phyloP scores from a whole-genome alignment of 257 asterid genomes.

The Linderniella brevidens region DNA sequence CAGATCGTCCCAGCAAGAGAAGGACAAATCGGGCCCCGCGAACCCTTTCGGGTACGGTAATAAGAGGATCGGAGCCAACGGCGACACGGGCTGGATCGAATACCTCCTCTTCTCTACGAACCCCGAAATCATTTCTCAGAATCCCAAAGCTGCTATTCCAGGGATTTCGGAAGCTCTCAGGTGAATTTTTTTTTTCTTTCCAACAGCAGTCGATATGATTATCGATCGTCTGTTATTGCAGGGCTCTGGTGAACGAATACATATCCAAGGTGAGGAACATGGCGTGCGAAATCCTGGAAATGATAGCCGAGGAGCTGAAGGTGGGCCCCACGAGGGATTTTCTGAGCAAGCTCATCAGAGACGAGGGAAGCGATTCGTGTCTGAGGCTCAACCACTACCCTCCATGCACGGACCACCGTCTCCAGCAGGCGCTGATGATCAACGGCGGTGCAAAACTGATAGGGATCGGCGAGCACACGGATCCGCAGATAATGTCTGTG shows the following conservation, averaged over 20 bases:
- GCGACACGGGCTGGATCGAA: conserved; percentile 45
- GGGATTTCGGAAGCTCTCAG: conserved; percentile 16
- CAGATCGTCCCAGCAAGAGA: conserved; percentile 14
- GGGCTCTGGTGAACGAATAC: conserved; percentile 24
- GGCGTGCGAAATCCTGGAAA: conserved; percentile 26
- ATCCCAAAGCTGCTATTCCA: not conserved
- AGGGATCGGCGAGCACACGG: conserved; percentile 51
- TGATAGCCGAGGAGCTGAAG: conserved; percentile 27
- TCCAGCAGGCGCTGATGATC: conserved; percentile 6
- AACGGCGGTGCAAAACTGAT: conserved; percentile 6
- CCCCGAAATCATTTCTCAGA: conserved; percentile 12
- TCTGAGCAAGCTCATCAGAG: conserved; percentile 20
- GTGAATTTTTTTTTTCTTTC: conserved; percentile 5
- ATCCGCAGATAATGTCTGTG: conserved; percentile 38
- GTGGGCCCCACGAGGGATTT: conserved; percentile 4
- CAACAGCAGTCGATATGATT: too few relatives aligned
- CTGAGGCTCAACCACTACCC: conserved; percentile 44
- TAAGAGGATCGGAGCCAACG: conserved; percentile 34
- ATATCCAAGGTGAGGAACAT: conserved; percentile 14
- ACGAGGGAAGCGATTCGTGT: conserved; percentile 23
- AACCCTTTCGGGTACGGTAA: conserved; percentile 35
- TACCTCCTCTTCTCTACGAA: conserved; percentile 31
- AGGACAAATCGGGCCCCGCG: conserved; percentile 23
- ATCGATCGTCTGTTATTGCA: conserved; percentile 2
- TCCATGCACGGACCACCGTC: conserved; percentile 18